Evolutionary conservation across 371 early-diverging fungal species (phyloP), one percentile per base, ranked within the genome.

Genomic region (Zychaea mexicana): DNA sequence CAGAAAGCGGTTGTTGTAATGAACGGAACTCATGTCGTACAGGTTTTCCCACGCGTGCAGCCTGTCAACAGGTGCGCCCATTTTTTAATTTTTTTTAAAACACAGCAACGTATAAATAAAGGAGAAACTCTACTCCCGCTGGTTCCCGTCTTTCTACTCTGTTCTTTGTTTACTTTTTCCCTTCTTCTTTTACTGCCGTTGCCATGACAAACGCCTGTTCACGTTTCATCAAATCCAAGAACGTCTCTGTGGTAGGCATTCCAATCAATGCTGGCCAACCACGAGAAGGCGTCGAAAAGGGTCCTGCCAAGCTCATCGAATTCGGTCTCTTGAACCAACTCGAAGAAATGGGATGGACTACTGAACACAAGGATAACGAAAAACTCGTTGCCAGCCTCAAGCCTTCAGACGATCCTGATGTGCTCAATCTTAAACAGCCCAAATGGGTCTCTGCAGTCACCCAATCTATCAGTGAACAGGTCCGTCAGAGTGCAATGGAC

Each of bases 241-340:
- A 64, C n/a, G 72, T 74, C 3, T 66, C 81, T 10, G 72, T 78
- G 2, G 60, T 81, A 57, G 81, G 77, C 49, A 71, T 90, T 22
- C 90, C 93, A 13, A 94, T 95, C 76, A 90, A 88, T 77, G 93
- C 89, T 21, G 93, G 93, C 3, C 93, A 88, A 65, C 77, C 93
- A 55, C 90, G 90, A 67, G 86, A 83, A 39, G 98, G 98, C 62
- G 98, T 98, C 15, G 97, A 98, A 65, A 82, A 89, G 52, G 98
- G 95, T 7, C 96, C 97, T 24, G 73, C 85, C 21, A 87, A 85
- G 59, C 81, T 98, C 60, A 76, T 95, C 28, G 92, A 96, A 69
- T 87, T 88, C 73, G 96, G 96, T 31, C 73, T 97, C 17, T 67
- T 91, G 52, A 86, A 90, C 53, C 96, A 97, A 74, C 67, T 96